Evolutionary conservation across 495 filamentous ascomycete genomes (phyloP), one percentile per base, ranked within the genome.

Genomic region (Lasiosphaeria hispida): DNA sequence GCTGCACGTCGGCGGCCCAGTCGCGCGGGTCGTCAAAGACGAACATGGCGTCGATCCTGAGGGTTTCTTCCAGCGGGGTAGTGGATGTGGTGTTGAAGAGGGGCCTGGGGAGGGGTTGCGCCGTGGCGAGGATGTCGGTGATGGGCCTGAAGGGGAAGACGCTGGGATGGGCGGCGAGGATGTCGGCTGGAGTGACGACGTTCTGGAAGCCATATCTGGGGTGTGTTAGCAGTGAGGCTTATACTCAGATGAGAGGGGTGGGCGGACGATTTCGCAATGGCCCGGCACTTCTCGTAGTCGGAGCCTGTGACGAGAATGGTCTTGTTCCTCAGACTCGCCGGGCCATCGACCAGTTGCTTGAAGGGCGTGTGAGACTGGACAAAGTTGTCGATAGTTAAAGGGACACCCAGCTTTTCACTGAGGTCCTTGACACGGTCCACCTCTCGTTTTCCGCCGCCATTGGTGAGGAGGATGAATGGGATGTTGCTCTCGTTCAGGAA

Each of bases 351-450:
- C 0, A 85, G 75, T 62, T 77, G 63, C 53, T 78, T 84, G 88
- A 97, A 96, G 13, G 92, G 92, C 7, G 92, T 96, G 74, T 97
- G 92, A 36, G 90, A 90, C 68, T 91, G 95, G 69, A 96, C 92
- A 74, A 96, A 96, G 64, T 96, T 92, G 40, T 87, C 87, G 0
- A 88, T 87, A 2, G 85, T 85, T 41, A 96, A 84, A 52, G 81
- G 77, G 13, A 91, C 77, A 51, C 91, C 83, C 14, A 97, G 83
- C 69, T 91, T 88, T 51, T 83, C 73, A 64, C 84, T 89, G 15
- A 96, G 83, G 61, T 96, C 88, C n/a, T 83, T 66, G 62, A 92
- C 95, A 47, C 92, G 80, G 65, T 96, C 92, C 63, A 85, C 77
- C 71, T 96, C 92, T 4, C 85, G 87, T 74, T 93, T 96, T 55